These are phyloP conservation scores for Chimonanthus salicifolius DNA, from an alignment of 164 flowering plant genomes.

Conservation along the genomic window DNA sequence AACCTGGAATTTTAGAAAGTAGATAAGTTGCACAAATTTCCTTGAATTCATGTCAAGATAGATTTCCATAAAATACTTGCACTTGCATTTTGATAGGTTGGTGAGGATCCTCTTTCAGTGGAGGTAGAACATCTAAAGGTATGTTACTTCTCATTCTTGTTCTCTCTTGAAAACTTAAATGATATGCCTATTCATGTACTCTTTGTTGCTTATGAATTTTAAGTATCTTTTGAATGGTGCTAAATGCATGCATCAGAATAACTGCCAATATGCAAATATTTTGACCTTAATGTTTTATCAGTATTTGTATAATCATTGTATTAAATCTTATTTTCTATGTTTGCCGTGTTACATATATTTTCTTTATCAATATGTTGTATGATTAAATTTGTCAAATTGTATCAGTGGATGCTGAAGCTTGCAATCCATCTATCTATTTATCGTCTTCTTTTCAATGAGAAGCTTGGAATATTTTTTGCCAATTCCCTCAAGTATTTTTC, in stretches of 20 bases:
- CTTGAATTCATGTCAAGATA: not conserved
- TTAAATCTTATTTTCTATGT: not conserved
- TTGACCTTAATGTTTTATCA: not conserved
- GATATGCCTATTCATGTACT: not conserved
- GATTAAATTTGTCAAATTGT: not conserved
- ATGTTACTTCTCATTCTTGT: conserved; percentile 8
- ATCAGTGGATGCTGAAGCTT: not conserved
- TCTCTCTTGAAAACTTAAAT: not conserved
- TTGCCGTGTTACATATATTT: no score
- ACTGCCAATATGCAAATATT: not conserved
- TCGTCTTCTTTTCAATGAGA: no score
- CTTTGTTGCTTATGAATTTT: not conserved
- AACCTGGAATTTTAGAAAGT: conserved; percentile 16
- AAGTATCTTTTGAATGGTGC: not conserved
- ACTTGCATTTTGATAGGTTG: conserved; percentile 45
- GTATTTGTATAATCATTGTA: not conserved
- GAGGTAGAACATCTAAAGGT: conserved; percentile 97
- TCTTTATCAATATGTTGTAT: not conserved
- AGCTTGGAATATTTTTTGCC: no score
- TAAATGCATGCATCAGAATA: not conserved
- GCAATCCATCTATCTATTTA: not conserved
- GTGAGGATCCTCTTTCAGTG: conserved; percentile 89
- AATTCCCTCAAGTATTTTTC: no score
- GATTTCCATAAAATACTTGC: not conserved
- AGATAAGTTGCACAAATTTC: no score